phyloP scores from a whole-genome alignment of 2,329 filamentous ascomycete genomes.

The Didymella pinodella region DNA sequence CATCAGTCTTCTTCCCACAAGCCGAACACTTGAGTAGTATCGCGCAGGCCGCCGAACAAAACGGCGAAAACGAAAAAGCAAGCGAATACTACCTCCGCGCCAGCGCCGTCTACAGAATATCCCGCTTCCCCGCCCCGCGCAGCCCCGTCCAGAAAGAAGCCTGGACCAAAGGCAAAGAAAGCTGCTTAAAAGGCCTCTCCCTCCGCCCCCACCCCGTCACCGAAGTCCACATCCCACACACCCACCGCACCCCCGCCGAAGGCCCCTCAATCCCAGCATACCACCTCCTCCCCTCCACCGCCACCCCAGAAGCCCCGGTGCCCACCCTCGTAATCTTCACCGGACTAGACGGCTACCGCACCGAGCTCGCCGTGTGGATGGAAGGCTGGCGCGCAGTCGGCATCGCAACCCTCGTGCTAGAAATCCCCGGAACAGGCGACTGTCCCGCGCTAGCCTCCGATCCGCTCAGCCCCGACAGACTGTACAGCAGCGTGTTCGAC shows the following conservation, averaged over 20 bases:
- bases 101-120: slow-evolving; percentile 72
- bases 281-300: slow-evolving; percentile 65
- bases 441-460: slow-evolving; percentile 60
- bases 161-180: slow-evolving; percentile 71
- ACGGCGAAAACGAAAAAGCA: slow-evolving; percentile 62
- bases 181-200: slow-evolving; percentile 64
- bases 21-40: slow-evolving; percentile 64
- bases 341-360: slow-evolving; percentile 66
- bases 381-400: slow-evolving; percentile 60
- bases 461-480: slow-evolving; percentile 60
- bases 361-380: slow-evolving; percentile 63
- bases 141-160: slow-evolving; percentile 64
- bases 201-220: slow-evolving; percentile 62
- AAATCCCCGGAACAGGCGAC: slow-evolving; percentile 67
- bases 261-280: slow-evolving; percentile 68
- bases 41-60: slow-evolving; percentile 60
- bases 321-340: slow-evolving; percentile 65
- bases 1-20: slow-evolving; percentile 65
- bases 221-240: slow-evolving; percentile 70
- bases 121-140: slow-evolving; percentile 69
- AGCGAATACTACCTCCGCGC: slow-evolving; percentile 66
- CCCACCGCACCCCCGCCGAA: slow-evolving; percentile 60
- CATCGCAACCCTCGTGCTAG: slow-evolving; percentile 60
- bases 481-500: slow-evolving; percentile 63
- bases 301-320: slow-evolving; percentile 53